Evolutionary conservation across 1,284 basidiomycete genomes (phyloP).

Genomic region (Cutaneotrichosporon sp.): DNA sequence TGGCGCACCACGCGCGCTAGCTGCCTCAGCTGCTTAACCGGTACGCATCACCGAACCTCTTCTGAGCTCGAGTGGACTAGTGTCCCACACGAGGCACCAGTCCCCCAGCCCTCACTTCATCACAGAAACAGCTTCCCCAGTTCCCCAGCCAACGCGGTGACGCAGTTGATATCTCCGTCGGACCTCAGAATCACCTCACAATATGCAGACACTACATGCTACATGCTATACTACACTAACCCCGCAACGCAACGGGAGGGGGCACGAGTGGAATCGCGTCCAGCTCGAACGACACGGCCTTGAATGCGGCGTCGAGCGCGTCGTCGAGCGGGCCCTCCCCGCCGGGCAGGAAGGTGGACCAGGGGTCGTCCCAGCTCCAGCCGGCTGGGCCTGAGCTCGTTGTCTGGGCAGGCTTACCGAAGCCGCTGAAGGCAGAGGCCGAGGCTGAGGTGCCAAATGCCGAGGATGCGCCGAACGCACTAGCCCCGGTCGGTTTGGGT

Average conservation of each 20-base stretch:
- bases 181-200: not conserved
- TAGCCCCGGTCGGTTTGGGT: constrained; percentile 22
- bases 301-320: constrained; percentile 60
- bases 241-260: constrained; percentile 63
- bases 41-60: too few relatives aligned
- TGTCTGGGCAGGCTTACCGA: constrained; percentile 11
- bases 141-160: too few relatives aligned
- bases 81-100: too few relatives aligned
- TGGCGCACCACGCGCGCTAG: too few relatives aligned
- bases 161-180: too few relatives aligned
- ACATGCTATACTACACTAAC: constrained; percentile 4
- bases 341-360: constrained; percentile 34
- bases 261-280: constrained; percentile 72
- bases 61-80: too few relatives aligned
- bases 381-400: constrained; percentile 19
- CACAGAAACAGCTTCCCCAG: too few relatives aligned
- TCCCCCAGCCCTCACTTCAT: too few relatives aligned
- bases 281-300: constrained; percentile 64
- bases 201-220: not conserved
- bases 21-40: too few relatives aligned
- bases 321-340: constrained; percentile 10
- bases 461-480: constrained; percentile 29
- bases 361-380: constrained; percentile 48
- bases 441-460: not conserved
- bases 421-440: constrained; percentile 10